A percentile compares a stretch with the other conserved stretches of the same genome.
Evolutionary conservation across 768 basidiomycete species (phyloP).

Genomic region (Boletus subcaerulescens): DNA sequence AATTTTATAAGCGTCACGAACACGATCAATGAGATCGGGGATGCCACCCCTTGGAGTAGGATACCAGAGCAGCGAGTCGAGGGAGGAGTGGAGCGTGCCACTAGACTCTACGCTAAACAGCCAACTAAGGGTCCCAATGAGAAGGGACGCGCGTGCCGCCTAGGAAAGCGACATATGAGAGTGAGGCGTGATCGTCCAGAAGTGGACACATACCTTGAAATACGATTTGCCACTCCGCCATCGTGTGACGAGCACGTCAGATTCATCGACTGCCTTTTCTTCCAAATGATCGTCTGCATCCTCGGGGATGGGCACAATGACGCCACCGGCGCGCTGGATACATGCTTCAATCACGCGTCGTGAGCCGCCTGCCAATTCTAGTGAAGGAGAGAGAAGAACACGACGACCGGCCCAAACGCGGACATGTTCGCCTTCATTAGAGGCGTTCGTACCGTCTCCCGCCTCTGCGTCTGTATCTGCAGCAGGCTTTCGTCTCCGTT

Average conservation of each 20-base stretch:
- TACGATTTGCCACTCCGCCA: slow-evolving; percentile 70
- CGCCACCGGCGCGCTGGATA: slow-evolving; percentile 61
- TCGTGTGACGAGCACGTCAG: slow-evolving; percentile 74
- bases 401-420: slow-evolving; percentile 58
- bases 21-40: slow-evolving; percentile 57
- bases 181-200: neutral
- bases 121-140: slow-evolving; percentile 80
- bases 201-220: slow-evolving; percentile 48
- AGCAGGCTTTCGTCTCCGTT: slow-evolving; percentile 23
- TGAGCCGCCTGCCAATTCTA: slow-evolving; percentile 51
- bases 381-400: slow-evolving; percentile 58
- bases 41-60: slow-evolving; percentile 66
- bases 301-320: slow-evolving; percentile 52
- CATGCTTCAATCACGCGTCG: slow-evolving; percentile 55
- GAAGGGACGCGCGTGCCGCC: slow-evolving; percentile 47
- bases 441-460: slow-evolving; percentile 3
- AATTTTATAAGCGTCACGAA: slow-evolving; percentile 35
- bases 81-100: slow-evolving; percentile 57
- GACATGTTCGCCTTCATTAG: slow-evolving; percentile 30
- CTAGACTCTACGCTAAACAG: slow-evolving; percentile 72
- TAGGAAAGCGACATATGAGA: slow-evolving; percentile 25
- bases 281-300: slow-evolving; percentile 32
- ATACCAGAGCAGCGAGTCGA: slow-evolving; percentile 80
- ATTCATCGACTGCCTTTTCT: slow-evolving; percentile 38
- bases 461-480: slow-evolving; percentile 24